Evolutionary conservation across 1,284 basidiomycete species (phyloP), one percentile per base, ranked within the genome.

Genomic region (Cryptococcus sp.): DNA sequence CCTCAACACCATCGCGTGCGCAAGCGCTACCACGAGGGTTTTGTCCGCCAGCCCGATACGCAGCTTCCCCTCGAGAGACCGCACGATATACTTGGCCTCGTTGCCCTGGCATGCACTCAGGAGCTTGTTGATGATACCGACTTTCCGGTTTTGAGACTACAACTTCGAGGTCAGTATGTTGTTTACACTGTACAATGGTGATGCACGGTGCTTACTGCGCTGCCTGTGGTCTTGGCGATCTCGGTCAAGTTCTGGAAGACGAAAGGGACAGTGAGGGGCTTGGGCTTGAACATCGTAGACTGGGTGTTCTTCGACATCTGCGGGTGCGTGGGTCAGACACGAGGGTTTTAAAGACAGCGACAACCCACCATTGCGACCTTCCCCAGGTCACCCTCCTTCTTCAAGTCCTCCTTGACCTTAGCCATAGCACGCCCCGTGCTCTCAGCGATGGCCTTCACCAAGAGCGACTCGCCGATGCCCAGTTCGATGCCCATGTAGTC

Each of bases 401-500:
- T 91, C 59, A 98, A 81, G 64, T 98, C 96, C 18, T 88, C 84
- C 72, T 97, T 98, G 68, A 99, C 86, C 46, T 87, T 82, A 2
- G 84, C 81, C 20, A 86, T 76, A 64, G 87, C 91, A 55, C 96
- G 83, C 11, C 96, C 96, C 0, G 93, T 97, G 6, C 91, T 92
- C 75, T 97, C 90, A 20, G 86, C 88, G 56, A 99, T 98, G 15
- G 96, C 93, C 71, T 98, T 98, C 73, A 98, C 84, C 36, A 99
- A 82, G 20, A 98, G 78, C 61, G 88, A 90, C 76, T 99, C 96
- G 33, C 96, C 96, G 57, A 98, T 95, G 35, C 96, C 96, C 0
- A 99, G 83, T 74, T 99, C 96, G 46, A 97, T 82, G 3, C 96
- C 95, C 63, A 92, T 82, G 76, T 98, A 98, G 76, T 98, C 96